phyloP scores from a whole-genome alignment of 129 eudicot genomes.

The Flaveria linearis region DNA sequence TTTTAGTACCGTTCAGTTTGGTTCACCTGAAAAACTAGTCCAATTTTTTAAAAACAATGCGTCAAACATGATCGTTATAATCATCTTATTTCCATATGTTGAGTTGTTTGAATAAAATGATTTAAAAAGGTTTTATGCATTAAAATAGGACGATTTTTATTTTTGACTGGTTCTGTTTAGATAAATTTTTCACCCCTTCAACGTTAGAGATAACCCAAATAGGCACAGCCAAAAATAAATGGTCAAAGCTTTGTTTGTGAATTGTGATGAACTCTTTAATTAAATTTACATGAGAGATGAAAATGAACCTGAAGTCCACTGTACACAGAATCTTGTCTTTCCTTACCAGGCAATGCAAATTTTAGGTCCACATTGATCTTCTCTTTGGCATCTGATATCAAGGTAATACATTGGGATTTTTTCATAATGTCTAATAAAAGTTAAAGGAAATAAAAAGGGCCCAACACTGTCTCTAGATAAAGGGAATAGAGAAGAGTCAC shows the following conservation, averaged over 20 bases:
- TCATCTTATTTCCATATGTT: not conserved
- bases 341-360: constrained; percentile 97
- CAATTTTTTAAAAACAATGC: not conserved
- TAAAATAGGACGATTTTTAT: not conserved
- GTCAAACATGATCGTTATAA: not conserved
- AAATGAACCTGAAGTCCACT: constrained; percentile 87
- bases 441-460: not conserved
- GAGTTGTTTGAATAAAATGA: not conserved
- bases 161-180: not conserved
- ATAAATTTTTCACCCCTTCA: not conserved
- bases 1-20: not conserved
- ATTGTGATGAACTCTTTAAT: not conserved
- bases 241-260: not conserved
- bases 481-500: not conserved
- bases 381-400: constrained; percentile 57
- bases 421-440: constrained; percentile 5
- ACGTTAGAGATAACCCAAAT: not conserved
- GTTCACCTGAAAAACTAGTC: not conserved
- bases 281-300: constrained; percentile 14
- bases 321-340: constrained; percentile 97
- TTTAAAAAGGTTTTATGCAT: not conserved
- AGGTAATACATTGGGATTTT: constrained; percentile 13
- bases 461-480: not conserved
- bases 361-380: constrained; percentile 65
- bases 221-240: not conserved